phyloP scores from a whole-genome alignment of 108 stramenopile species.

The Aurantiochytrium sp. region DNA sequence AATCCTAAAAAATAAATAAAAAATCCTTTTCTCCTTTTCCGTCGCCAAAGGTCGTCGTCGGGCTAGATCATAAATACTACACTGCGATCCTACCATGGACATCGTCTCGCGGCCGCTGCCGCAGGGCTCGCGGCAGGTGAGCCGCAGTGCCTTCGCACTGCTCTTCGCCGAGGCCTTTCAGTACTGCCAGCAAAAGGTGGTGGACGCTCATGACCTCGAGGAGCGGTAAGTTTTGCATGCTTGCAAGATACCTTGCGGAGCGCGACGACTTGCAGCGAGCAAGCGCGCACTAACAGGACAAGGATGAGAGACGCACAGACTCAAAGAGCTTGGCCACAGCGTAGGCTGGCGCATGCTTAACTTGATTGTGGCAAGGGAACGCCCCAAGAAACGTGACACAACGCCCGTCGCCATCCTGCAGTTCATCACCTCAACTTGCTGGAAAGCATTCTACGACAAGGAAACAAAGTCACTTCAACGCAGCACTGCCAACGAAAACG shows the following conservation, averaged over 20 bases:
- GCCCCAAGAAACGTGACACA: not conserved
- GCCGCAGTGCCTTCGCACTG: not conserved
- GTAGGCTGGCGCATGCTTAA: slow-evolving; percentile 2
- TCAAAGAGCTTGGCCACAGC: not conserved
- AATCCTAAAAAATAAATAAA: too few species aligned
- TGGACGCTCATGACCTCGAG: not conserved
- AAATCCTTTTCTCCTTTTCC: too few species aligned
- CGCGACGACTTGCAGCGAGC: not conserved
- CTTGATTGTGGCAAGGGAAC: not conserved
- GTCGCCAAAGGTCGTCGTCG: too few species aligned
- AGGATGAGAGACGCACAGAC: not conserved
- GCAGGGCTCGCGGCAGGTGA: not conserved
- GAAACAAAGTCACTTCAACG: not conserved
- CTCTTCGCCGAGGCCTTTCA: slow-evolving; percentile 11
- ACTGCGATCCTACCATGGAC: not conserved
- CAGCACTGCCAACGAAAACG: not conserved
- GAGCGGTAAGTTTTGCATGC: not conserved
- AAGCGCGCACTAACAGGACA: not conserved
- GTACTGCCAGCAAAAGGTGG: slow-evolving; percentile 2
- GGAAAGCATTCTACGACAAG: not conserved
- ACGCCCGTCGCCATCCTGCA: not conserved
- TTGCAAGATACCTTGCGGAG: not conserved
- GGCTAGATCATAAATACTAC: too few species aligned
- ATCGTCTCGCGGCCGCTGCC: not conserved
- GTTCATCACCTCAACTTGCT: slow-evolving; percentile 9